These are phyloP conservation scores for Tolypocladium ovalisporum DNA, from an alignment of 2,329 filamentous ascomycete species.

Conservation along the genomic window DNA sequence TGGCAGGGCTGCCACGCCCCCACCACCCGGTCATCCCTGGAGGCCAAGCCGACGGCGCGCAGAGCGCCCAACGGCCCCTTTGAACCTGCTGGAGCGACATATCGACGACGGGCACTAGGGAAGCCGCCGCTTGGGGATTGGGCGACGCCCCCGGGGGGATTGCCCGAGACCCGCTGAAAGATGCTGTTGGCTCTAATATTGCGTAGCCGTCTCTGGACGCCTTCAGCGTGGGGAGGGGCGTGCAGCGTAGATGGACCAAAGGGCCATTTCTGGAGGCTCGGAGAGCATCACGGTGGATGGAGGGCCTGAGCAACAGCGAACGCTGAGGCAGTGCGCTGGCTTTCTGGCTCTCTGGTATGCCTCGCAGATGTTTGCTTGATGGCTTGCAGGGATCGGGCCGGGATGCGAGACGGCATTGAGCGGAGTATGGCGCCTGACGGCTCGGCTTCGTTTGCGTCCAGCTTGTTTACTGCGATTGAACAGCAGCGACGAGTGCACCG, in stretches of 20 bases:
- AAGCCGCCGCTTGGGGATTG: constrained; percentile 3
- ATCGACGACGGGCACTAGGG: constrained; percentile 4
- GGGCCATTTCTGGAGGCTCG: not conserved
- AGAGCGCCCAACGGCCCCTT: not conserved
- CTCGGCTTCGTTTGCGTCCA: not conserved
- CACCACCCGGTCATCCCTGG: not conserved
- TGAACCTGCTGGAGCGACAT: not conserved
- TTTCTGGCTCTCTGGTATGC: not conserved
- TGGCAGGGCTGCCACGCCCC: constrained; percentile 1
- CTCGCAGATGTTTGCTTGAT: not conserved
- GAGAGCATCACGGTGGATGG: not conserved
- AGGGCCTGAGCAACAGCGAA: not conserved
- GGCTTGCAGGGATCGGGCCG: not conserved
- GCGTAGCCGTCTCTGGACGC: not conserved
- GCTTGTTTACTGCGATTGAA: not conserved
- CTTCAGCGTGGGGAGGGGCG: not conserved
- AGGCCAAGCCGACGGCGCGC: not conserved
- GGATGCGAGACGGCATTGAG: not conserved
- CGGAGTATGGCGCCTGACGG: not conserved
- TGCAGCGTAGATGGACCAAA: not conserved
- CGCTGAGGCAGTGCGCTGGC: not conserved
- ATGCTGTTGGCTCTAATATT: not conserved
- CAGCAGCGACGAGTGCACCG: not conserved
- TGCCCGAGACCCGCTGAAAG: not conserved
- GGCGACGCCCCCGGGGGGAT: not conserved